phyloP scores from a whole-genome alignment of 768 basidiomycete genomes.

The Lactarius indigo region DNA sequence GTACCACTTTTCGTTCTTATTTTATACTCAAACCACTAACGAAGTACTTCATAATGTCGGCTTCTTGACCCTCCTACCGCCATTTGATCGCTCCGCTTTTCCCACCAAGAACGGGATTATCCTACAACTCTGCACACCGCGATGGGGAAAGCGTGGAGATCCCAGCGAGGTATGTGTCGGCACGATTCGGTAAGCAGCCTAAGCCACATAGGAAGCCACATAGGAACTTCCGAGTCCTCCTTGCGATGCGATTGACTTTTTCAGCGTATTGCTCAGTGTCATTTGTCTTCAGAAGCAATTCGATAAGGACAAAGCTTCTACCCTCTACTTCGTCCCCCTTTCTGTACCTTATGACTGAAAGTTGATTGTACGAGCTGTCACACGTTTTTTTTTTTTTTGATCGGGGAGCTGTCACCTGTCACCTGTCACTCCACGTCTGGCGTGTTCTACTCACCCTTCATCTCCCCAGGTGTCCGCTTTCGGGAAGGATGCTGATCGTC shows the following conservation, averaged over 20 bases:
- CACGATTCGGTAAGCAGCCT: no score
- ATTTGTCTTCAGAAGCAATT: slow-evolving; percentile 49
- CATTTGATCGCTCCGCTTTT: background rate
- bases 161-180: no score
- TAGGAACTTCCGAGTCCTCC: no score
- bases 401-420: background rate
- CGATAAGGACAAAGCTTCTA: slow-evolving; percentile 33
- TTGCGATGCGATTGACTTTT: slow-evolving; percentile 84
- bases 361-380: background rate
- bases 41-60: background rate
- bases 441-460: background rate
- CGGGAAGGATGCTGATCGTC: background rate
- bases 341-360: background rate
- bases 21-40: background rate
- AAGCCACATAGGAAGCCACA: no score
- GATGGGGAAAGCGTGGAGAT: no score
- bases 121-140: background rate
- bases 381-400: slow-evolving; percentile 37
- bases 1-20: background rate
- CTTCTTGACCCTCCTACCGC: background rate
- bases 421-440: background rate
- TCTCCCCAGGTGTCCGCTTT: background rate
- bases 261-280: slow-evolving; percentile 66
- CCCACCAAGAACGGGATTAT: background rate
- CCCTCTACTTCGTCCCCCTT: slow-evolving; percentile 18